These are phyloP conservation scores for Alloteropsis semialata DNA, from an alignment of 176 grass and related monocot species.

Conservation along the genomic window DNA sequence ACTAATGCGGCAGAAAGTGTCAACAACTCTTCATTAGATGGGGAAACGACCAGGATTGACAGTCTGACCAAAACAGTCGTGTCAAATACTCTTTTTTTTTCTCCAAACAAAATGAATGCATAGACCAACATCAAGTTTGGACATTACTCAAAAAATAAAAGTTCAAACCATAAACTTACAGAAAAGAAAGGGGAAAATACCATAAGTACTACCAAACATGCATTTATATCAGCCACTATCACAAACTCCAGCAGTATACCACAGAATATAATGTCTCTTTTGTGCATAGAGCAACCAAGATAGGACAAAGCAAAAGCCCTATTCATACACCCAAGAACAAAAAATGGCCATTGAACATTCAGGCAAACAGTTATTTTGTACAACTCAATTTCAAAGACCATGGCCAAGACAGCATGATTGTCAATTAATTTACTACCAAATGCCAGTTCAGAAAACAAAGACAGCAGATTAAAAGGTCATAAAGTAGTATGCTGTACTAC, in stretches of 20 bases:
- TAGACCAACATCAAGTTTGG: background rate
- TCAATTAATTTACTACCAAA: background rate
- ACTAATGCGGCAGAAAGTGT: background rate
- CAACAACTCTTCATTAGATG: background rate
- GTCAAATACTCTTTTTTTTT: background rate
- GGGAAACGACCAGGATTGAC: background rate
- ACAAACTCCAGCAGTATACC: background rate
- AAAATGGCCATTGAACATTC: background rate
- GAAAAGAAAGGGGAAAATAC: background rate
- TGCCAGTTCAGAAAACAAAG: background rate
- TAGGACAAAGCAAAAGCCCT: background rate
- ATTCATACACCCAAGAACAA: background rate
- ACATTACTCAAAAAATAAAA: background rate
- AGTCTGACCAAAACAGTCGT: background rate
- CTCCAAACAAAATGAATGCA: background rate
- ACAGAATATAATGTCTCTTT: background rate
- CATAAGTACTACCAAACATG: background rate
- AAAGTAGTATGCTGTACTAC: background rate
- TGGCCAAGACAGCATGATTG: background rate
- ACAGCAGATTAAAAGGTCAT: background rate
- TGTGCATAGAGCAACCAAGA: background rate
- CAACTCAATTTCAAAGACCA: constrained; percentile 6
- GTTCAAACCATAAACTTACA: background rate
- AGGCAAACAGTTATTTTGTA: background rate
- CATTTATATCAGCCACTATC: background rate